Percentiles rank a stretch among this genome's conserved stretches.
Evolutionary conservation across 75 land plant species (phyloP).

Genomic region (Isoetes taiwanensis): DNA sequence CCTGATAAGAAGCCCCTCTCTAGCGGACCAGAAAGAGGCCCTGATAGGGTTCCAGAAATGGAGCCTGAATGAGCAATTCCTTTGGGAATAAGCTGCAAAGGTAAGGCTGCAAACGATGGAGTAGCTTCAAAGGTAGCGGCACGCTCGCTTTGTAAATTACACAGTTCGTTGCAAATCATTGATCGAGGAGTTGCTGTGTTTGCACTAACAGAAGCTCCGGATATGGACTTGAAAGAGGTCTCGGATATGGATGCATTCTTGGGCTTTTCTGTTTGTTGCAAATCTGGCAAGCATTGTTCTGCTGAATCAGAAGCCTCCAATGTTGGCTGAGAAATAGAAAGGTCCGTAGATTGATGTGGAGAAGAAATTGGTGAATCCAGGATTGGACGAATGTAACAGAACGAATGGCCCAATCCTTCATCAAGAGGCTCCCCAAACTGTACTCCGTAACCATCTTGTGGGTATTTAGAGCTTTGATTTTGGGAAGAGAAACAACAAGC

Average conservation of each 20-base stretch:
- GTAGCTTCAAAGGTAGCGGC: not conserved
- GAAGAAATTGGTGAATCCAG: not conserved
- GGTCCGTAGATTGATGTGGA: not conserved
- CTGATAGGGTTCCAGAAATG: not conserved
- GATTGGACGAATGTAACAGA: not conserved
- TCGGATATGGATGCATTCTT: conserved; percentile 9
- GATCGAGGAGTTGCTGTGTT: not conserved
- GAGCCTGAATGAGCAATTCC: conserved; percentile 2
- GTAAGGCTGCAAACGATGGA: not conserved
- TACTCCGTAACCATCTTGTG: not conserved
- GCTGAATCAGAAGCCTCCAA: no score
- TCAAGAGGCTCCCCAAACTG: not conserved
- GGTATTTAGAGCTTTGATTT: no score
- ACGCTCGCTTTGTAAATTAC: not conserved
- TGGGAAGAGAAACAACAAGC: not conserved
- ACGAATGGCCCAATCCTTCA: conserved; percentile 1
- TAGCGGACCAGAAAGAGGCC: not conserved
- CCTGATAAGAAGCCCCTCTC: not conserved
- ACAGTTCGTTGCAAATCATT: not conserved
- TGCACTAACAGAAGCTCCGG: not conserved
- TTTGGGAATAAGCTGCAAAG: not conserved
- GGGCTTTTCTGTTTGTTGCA: no score
- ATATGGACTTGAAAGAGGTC: conserved; percentile 6
- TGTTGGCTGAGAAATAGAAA: not conserved
- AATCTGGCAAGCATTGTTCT: no score